Evolutionary conservation across 1,139 yeast species (phyloP).

Genomic region (Candida gigantensis): DNA sequence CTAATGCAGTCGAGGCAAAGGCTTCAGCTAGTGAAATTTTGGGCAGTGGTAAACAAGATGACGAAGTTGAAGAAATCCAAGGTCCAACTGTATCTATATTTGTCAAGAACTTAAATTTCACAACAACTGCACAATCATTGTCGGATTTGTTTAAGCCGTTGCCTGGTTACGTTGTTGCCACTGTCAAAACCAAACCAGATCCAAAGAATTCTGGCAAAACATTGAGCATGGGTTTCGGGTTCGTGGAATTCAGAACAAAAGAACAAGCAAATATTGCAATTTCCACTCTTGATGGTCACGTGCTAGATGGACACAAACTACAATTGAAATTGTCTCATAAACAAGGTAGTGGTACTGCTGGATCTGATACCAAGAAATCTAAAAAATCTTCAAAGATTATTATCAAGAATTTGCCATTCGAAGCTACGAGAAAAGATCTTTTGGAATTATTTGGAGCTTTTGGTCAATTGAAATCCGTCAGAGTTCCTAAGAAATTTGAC

Average conservation of each 20-base stretch:
- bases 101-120: slow-evolving; percentile 87
- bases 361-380: slow-evolving; percentile 35
- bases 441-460: slow-evolving; percentile 89
- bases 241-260: slow-evolving; percentile 81
- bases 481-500: slow-evolving; percentile 96
- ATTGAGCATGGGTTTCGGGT: slow-evolving; percentile 96
- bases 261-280: slow-evolving; percentile 81
- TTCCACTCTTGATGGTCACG: slow-evolving; percentile 69
- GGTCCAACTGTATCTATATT: slow-evolving; percentile 86
- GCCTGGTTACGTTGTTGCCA: slow-evolving; percentile 80
- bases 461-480: slow-evolving; percentile 91
- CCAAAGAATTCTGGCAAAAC: slow-evolving; percentile 65
- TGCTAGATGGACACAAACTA: slow-evolving; percentile 85
- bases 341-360: slow-evolving; percentile 27
- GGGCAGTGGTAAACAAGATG: slow-evolving; percentile 40
- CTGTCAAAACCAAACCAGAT: slow-evolving; percentile 87
- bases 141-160: slow-evolving; percentile 64
- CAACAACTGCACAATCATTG: slow-evolving; percentile 65
- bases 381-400: slow-evolving; percentile 68
- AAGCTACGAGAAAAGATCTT: slow-evolving; percentile 89
- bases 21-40: slow-evolving; percentile 30
- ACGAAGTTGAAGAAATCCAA: slow-evolving; percentile 41
- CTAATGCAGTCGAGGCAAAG: slow-evolving; percentile 35
- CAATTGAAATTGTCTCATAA: slow-evolving; percentile 89
- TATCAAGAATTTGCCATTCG: slow-evolving; percentile 96